These are phyloP conservation scores for Letharia lupina DNA, from an alignment of 495 filamentous ascomycete species.

Conservation along the genomic window DNA sequence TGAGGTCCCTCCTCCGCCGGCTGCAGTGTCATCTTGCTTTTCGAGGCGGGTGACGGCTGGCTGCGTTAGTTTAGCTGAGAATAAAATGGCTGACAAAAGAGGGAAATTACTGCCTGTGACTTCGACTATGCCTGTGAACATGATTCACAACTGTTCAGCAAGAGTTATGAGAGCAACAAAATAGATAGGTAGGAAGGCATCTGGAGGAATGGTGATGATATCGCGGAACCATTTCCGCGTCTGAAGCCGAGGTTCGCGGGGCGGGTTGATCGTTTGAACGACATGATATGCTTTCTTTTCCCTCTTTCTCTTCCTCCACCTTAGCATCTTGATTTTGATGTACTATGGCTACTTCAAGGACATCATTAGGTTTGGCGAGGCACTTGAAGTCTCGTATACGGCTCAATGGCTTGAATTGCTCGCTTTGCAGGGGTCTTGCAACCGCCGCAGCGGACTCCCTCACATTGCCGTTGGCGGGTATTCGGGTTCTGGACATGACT, in stretches of 20 bases:
- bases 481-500: slow-evolving; percentile 91
- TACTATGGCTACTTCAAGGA: slow-evolving; percentile 10
- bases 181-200: slow-evolving; percentile 23
- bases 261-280: background rate
- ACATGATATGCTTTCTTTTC: background rate
- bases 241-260: background rate
- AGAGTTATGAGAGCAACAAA: background rate
- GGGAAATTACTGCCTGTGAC: slow-evolving; percentile 69
- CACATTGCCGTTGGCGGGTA: slow-evolving; percentile 66
- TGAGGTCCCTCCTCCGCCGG: slow-evolving; percentile 70
- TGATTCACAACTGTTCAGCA: slow-evolving; percentile 34
- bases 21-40: slow-evolving; percentile 60
- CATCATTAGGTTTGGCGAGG: background rate
- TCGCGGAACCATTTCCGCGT: slow-evolving; percentile 14
- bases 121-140: slow-evolving; percentile 98
- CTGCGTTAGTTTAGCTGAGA: slow-evolving; percentile 18
- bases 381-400: background rate
- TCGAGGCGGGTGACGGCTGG: slow-evolving; percentile 76
- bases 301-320: background rate
- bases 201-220: background rate
- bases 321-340: background rate
- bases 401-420: slow-evolving; percentile 15
- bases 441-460: slow-evolving; percentile 18
- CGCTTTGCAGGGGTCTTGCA: slow-evolving; percentile 16
- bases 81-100: background rate